A percentile compares a stretch with the other conserved stretches of the same genome.
These are phyloP conservation scores for Pseudocercospora vitis DNA, from an alignment of 2,329 filamentous ascomycete genomes.

Conservation along the genomic window DNA sequence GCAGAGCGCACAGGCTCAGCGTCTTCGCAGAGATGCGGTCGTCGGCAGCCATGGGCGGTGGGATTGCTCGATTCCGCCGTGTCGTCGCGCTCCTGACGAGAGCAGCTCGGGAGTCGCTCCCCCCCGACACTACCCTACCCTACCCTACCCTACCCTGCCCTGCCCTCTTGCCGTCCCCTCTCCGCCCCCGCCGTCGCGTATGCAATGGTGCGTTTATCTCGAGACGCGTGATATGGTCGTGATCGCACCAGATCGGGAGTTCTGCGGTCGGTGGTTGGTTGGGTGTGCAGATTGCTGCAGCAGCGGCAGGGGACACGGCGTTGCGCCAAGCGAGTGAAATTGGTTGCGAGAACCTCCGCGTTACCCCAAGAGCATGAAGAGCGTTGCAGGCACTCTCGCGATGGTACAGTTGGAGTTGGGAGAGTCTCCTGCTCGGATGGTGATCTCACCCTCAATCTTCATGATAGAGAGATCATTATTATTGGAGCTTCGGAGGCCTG, in stretches of 20 bases:
- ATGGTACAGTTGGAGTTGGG: too few relatives aligned
- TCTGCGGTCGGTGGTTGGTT: not conserved
- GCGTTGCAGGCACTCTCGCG: too few relatives aligned
- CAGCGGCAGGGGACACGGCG: not conserved
- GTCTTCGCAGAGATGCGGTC: slow-evolving; percentile 37
- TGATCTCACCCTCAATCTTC: too few relatives aligned
- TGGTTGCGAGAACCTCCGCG: slow-evolving; percentile 4
- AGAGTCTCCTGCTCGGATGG: too few relatives aligned
- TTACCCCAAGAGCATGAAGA: not conserved
- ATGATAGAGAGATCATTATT: too few relatives aligned
- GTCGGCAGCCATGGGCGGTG: slow-evolving; percentile 39
- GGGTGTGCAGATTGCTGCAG: not conserved
- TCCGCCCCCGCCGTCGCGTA: not conserved
- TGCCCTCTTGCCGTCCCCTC: too few relatives aligned
- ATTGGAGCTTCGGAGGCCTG: too few relatives aligned
- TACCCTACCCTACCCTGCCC: too few relatives aligned
- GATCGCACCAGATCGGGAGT: not conserved
- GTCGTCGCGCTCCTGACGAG: not conserved
- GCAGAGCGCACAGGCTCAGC: slow-evolving; percentile 49
- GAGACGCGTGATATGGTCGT: slow-evolving; percentile 2
- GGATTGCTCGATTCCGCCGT: not conserved
- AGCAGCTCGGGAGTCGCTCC: not conserved
- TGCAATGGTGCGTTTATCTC: not conserved
- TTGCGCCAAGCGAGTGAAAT: not conserved
- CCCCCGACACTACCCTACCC: not conserved